A percentile compares a stretch with the other conserved stretches of the same genome.
phyloP scores from a whole-genome alignment of 2,329 filamentous ascomycete species.

The Xylaria digitata region DNA sequence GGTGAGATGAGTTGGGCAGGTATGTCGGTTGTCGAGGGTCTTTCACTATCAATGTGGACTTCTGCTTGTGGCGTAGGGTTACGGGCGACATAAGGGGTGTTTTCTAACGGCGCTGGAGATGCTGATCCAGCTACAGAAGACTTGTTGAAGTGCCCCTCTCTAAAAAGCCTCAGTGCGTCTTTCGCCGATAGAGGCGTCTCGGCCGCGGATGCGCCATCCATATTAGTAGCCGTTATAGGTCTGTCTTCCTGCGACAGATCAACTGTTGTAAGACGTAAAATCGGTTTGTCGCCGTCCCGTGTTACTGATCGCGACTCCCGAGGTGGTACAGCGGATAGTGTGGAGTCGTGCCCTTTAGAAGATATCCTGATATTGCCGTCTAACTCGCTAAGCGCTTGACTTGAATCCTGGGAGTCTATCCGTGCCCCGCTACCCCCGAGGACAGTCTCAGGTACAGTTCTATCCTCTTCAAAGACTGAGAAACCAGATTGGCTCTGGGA shows the following conservation, averaged over 20 bases:
- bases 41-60: conserved; percentile 8
- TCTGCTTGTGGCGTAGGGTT: conserved; percentile 27
- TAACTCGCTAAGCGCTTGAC: conserved; percentile 46
- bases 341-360: conserved; percentile 27
- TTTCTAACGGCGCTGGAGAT: conserved; percentile 18
- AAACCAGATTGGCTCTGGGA: conserved; percentile 42
- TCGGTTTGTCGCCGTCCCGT: neutral
- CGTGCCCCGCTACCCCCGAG: conserved; percentile 17
- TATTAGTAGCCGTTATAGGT: conserved; percentile 31
- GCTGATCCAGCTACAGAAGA: conserved; percentile 14
- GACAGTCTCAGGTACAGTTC: conserved; percentile 35
- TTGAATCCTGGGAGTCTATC: conserved; percentile 39
- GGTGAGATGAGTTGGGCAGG: conserved; percentile 18
- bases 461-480: conserved; percentile 43
- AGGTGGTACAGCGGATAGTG: neutral
- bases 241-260: conserved; percentile 14
- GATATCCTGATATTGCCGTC: conserved; percentile 46
- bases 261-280: neutral
- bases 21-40: conserved; percentile 1
- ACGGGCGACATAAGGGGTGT: neutral
- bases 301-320: conserved; percentile 3
- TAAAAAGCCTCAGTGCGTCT: conserved; percentile 43
- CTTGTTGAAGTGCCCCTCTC: conserved; percentile 41
- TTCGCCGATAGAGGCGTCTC: conserved; percentile 39
- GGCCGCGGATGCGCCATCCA: conserved; percentile 40